These are phyloP conservation scores for Solanum virginianum DNA, from an alignment of 257 asterid genomes.

Conservation along the genomic window DNA sequence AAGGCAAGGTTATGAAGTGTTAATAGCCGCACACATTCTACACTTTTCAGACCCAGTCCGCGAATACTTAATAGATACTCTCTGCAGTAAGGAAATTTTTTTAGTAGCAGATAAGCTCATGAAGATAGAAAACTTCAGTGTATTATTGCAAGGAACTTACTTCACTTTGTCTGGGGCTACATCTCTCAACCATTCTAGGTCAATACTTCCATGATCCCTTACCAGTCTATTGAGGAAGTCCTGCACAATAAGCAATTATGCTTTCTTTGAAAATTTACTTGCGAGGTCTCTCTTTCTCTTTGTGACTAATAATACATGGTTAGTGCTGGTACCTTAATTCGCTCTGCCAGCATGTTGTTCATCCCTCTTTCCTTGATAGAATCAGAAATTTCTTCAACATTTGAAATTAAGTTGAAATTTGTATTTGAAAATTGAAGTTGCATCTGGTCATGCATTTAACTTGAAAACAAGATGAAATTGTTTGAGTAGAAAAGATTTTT, in stretches of 20 bases:
- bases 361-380: slow-evolving; percentile 40
- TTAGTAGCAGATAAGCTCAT: neutral
- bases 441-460: neutral
- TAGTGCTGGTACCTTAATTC: slow-evolving; percentile 55
- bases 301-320: neutral
- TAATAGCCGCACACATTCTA: slow-evolving; percentile 86
- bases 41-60: slow-evolving; percentile 92
- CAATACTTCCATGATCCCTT: slow-evolving; percentile 64
- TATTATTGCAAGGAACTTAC: slow-evolving; percentile 27
- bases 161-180: slow-evolving; percentile 68
- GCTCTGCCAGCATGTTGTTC: slow-evolving; percentile 41
- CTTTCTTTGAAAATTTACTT: neutral
- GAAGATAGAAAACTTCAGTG: neutral
- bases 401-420: neutral
- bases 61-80: slow-evolving; percentile 78
- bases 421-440: neutral
- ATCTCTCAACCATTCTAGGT: slow-evolving; percentile 94
- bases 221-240: slow-evolving; percentile 73
- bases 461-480: neutral
- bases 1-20: slow-evolving; percentile 92
- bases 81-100: slow-evolving; percentile 35
- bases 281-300: neutral
- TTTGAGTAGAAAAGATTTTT: neutral
- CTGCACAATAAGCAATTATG: slow-evolving; percentile 37
- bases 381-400: slow-evolving; percentile 13